Base-by-base conservation (phyloP, 1,284 basidiomycete species). In the Marasmius oreades region DNA sequence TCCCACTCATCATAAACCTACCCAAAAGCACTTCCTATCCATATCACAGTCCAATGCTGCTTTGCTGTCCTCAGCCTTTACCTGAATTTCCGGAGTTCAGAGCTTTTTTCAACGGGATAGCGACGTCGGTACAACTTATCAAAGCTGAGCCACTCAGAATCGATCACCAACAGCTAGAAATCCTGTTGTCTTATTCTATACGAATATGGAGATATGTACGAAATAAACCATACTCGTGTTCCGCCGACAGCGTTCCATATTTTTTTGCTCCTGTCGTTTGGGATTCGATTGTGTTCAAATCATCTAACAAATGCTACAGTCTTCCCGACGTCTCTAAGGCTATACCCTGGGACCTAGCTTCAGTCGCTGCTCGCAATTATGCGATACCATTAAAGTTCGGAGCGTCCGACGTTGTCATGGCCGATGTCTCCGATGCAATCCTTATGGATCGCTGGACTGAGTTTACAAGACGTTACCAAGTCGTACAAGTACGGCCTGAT, bases 381-480 rank as follows among this genome's bases (percentile, higher is more conserved):
- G 76, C 77, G 34, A 71, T 74, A 10, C 76, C 79, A 3, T 72
- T 92, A 24, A 73, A 76, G 46, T 69, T 70, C 42, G 72, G 74
- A 18, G 69, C 73, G 23, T 52, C 74, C 11, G 73, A 77, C 56
- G 69, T 70, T 2, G 65, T 82, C n/a, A 69, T 71, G 16, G 63
- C 70, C 22, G 79, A 77, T 55, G 66, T 85, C 8, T 65, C 76
- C 54, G 86, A 90, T 61, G 81, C 84, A 23, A 72, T 92, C 22
- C 73, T 93, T 33, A 85, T 89, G 67, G 90, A 92, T 65, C 76
- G 88, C 55, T 78, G 77, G 71, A 79, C 82, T n/a, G 90, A 92
- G 67, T 90, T 86, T 64, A 91, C 88, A 1, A 75, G 85, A 60
- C 76, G 86, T 54, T 88, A 85, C 66, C 79, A 78, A 62, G 78